phyloP scores from a whole-genome alignment of 805 yeast species.

The Kuraishia piskuri region DNA sequence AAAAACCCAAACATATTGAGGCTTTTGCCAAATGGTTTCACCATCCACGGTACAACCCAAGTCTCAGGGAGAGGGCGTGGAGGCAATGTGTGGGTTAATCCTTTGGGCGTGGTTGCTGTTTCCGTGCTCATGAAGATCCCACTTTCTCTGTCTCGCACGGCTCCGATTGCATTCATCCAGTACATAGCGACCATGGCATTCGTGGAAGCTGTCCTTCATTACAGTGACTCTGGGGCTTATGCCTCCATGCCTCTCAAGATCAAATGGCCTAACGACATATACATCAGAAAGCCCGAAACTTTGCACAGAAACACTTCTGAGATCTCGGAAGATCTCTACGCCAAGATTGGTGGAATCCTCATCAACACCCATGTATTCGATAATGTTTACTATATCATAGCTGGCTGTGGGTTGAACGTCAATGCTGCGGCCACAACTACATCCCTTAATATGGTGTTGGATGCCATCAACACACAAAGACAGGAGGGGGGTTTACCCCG shows the following conservation, averaged over 20 bases:
- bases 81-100: slow-evolving; percentile 92
- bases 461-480: slow-evolving; percentile 47
- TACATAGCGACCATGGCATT: slow-evolving; percentile 78
- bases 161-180: slow-evolving; percentile 74
- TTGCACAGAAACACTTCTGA: slow-evolving; percentile 25
- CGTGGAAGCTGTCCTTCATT: slow-evolving; percentile 63
- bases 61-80: slow-evolving; percentile 92
- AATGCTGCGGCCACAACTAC: slow-evolving; percentile 88
- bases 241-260: slow-evolving; percentile 70
- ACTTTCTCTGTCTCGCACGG: slow-evolving; percentile 26
- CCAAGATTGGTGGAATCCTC: slow-evolving; percentile 76
- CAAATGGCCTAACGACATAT: slow-evolving; percentile 97
- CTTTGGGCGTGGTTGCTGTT: slow-evolving; percentile 82
- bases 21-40: slow-evolving; percentile 61
- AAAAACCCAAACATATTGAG: slow-evolving; percentile 53
- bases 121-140: slow-evolving; percentile 64
- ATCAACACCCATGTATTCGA: slow-evolving; percentile 69
- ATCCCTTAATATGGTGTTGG: slow-evolving; percentile 67
- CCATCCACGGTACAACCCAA: slow-evolving; percentile 72
- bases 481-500: slow-evolving; percentile 25
- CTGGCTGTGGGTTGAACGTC: slow-evolving; percentile 85
- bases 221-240: slow-evolving; percentile 44
- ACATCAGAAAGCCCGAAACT: slow-evolving; percentile 59
- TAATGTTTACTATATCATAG: slow-evolving; percentile 53
- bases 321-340: slow-evolving; percentile 56